Base-by-base conservation (phyloP, 345 rosid genomes). In the Syzygium oleosum region DNA sequence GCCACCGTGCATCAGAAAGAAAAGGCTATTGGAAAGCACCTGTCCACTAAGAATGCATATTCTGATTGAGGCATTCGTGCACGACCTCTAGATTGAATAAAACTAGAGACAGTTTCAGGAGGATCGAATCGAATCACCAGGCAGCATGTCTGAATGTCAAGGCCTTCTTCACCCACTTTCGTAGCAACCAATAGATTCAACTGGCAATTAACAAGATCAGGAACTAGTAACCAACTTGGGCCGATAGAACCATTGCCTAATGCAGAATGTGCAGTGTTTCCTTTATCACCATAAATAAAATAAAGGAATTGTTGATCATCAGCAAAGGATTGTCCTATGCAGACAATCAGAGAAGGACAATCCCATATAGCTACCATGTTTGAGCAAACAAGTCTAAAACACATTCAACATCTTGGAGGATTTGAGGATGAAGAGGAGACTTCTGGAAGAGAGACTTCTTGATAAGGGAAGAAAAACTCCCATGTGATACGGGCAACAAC, bases 91-190 rank as follows among this genome's bases (percentile, higher is more conserved):
- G 99, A 97, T 93, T 97, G 99, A 88, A 96, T 97, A 92, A 97
- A 97, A 94, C 99, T 97, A 84, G 98, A 90, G 65, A 96, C 98
- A 88, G 97, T 95, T 93, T 97, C 98, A 79, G 99, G 99, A 90
- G 96, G 96, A 93, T 97, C 99, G 89, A 95, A 97, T 73, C 99
- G 95, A 87, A 97, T 91, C 88, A 96, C 99, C 84, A 97, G 99
- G 90, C 99, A 96, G 94, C 99, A 96, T 86, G 97, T 96, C 93
- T 95, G 98, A 88, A 97, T 95, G 91, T 96, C 99, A 87, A 96
- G 99, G 87, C 99, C 99, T 92, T 97, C 99, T 93, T 97, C 99
- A 90, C 98, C 99, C 73, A 97, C 98, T 94, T 95, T 97, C 55
- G 99, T 96, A 85, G 99, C 99, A 88, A 97, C 94, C 92, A 95